phyloP scores from a whole-genome alignment of 179 eudicot genomes.

The Patellifolia procumbens region DNA sequence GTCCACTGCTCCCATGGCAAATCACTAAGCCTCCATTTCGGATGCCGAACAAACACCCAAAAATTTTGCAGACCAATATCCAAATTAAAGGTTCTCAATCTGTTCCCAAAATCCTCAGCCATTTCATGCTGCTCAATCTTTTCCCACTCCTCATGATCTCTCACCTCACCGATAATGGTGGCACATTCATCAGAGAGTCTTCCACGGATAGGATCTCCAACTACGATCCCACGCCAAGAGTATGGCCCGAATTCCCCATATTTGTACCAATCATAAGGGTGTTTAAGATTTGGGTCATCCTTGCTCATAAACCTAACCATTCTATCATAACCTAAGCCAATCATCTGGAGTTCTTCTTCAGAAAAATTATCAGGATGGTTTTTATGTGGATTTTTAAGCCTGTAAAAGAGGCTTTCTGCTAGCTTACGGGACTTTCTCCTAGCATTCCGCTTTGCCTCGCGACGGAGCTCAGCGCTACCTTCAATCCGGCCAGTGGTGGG shows the following conservation, averaged over 20 bases:
- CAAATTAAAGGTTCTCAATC: constrained; percentile 51
- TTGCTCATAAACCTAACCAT: constrained; percentile 94
- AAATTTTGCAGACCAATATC: constrained; percentile 49
- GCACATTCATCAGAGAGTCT: constrained; percentile 71
- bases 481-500: constrained; percentile 59
- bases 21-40: constrained; percentile 86
- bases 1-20: constrained; percentile 97
- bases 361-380: constrained; percentile 79
- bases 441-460: constrained; percentile 70
- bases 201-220: constrained; percentile 89
- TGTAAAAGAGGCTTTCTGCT: constrained; percentile 78
- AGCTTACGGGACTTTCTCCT: constrained; percentile 52
- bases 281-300: constrained; percentile 86
- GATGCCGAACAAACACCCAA: constrained; percentile 96
- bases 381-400: constrained; percentile 80
- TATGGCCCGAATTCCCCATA: constrained; percentile 94
- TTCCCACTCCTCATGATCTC: constrained; percentile 93
- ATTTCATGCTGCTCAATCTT: constrained; percentile 81
- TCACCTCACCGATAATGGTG: constrained; percentile 61
- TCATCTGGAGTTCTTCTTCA: constrained; percentile 90
- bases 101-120: constrained; percentile 63
- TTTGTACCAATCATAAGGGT: constrained; percentile 95
- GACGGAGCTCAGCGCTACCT: constrained; percentile 74
- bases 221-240: constrained; percentile 89
- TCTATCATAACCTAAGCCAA: constrained; percentile 91